These are phyloP conservation scores for Laetiporus sulphureus DNA, from an alignment of 1,284 basidiomycete genomes.

Conservation along the genomic window DNA sequence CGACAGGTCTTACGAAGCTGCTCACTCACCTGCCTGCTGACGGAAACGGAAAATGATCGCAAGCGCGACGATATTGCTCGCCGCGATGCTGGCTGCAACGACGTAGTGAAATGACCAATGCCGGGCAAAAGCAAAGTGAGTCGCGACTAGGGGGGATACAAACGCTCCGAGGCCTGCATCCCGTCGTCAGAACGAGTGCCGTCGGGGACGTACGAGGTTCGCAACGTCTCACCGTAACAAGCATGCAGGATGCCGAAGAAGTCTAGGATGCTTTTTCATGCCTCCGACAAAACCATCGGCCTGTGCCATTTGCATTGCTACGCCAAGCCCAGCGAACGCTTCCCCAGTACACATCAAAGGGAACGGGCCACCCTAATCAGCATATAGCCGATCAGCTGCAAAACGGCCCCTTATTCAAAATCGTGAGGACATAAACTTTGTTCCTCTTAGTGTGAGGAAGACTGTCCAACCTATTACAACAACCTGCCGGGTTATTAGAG, in stretches of 20 bases:
- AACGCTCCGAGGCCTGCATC: slow-evolving; percentile 57
- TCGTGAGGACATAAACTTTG: too few species aligned
- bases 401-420: slow-evolving; percentile 1
- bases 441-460: not conserved
- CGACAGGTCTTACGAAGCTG: not conserved
- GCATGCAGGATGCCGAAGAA: slow-evolving; percentile 35
- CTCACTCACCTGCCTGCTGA: slow-evolving; percentile 37
- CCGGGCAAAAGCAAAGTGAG: slow-evolving; percentile 50
- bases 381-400: slow-evolving; percentile 3
- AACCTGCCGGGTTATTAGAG: not conserved
- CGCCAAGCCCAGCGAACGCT: slow-evolving; percentile 12
- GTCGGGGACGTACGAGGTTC: not conserved
- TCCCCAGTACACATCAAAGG: slow-evolving; percentile 26
- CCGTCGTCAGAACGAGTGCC: not conserved
- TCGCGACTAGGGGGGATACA: slow-evolving; percentile 57
- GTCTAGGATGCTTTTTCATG: slow-evolving; percentile 14
- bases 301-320: slow-evolving; percentile 22
- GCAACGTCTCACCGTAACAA: slow-evolving; percentile 13
- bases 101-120: slow-evolving; percentile 58
- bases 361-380: slow-evolving; percentile 24
- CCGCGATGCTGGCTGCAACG: slow-evolving; percentile 48
- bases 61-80: slow-evolving; percentile 39
- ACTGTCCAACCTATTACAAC: not conserved
- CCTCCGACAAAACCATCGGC: slow-evolving; percentile 23
- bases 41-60: slow-evolving; percentile 46